Evolutionary conservation across 768 basidiomycete genomes (phyloP).

Genomic region (Mycena chlorophos): DNA sequence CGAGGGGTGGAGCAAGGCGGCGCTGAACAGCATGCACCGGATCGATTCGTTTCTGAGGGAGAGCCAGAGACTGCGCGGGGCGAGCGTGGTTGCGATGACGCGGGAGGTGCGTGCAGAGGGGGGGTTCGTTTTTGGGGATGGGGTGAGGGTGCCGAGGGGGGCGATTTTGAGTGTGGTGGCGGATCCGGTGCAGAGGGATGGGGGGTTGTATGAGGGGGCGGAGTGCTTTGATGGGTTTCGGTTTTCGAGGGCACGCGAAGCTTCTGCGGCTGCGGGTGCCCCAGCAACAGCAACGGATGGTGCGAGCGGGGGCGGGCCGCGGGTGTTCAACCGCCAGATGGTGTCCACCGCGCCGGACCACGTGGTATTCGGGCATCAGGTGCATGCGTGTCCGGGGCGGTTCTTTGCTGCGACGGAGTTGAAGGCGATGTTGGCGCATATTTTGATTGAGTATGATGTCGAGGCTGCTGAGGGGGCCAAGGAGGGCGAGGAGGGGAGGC

Average conservation of each 20-base stretch:
- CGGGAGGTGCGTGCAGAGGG: constrained; percentile 29
- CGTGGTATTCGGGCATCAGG: neutral
- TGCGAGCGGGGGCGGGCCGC: neutral
- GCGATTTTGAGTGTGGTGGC: constrained; percentile 23
- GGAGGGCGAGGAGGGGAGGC: neutral
- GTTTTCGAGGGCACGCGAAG: neutral
- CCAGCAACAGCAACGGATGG: neutral
- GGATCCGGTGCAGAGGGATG: neutral
- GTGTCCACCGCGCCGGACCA: neutral
- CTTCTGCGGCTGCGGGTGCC: neutral
- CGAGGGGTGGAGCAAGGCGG: constrained; percentile 35
- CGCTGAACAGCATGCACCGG: constrained; percentile 32
- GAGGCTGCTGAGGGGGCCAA: neutral
- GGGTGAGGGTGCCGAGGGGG: constrained; percentile 35
- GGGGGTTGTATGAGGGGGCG: neutral
- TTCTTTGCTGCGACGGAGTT: constrained; percentile 2
- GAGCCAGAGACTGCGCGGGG: constrained; percentile 26
- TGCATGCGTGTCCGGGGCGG: neutral
- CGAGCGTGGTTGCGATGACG: constrained; percentile 14
- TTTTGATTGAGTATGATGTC: neutral
- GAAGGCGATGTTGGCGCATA: constrained; percentile 2
- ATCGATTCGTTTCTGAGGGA: constrained; percentile 22
- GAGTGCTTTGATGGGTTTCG: neutral
- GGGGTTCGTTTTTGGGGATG: constrained; percentile 38
- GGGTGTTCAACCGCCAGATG: neutral